Base-by-base conservation (phyloP, 1,284 basidiomycete species). In the Sporisorium scitamineum region DNA sequence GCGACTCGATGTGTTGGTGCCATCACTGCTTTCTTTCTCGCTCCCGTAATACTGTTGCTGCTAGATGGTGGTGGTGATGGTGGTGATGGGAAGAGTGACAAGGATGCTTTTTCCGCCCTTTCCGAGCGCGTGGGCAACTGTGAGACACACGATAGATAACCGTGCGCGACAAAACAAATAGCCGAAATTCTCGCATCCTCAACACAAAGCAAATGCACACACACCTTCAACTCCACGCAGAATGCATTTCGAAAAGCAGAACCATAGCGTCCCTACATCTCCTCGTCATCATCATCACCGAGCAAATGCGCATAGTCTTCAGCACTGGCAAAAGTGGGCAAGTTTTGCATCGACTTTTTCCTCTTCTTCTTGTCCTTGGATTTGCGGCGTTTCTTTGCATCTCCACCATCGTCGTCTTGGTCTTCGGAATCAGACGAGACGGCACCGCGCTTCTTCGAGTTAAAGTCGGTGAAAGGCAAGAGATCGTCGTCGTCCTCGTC, bases 281-380 rank as follows among this genome's bases (percentile, higher is more conserved):
- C n/a, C n/a, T 85, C 39, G 6, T 42, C 87, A 65, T 92, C 92
- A 83, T 96, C 94, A 74, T 60, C 76, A 24, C 61, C 80, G 3
- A 98, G 95, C 88, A 98, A 89, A 86, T 90, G 92, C 53, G 93
- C 93, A 82, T 97, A 99, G 79, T 97, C 96, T 72, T 98, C 96
- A 76, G 96, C 96, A 83, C 91, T 93, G 2, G 94, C 96, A 82
- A 99, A 97, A 31, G 91, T 92, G 2, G 95, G 94, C 78, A 94
- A 83, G 44, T 77, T 79, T 51, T 90, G 88, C 76, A 89, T 88
- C 85, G 91, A 86, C 87, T 92, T 93, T 88, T 92, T 93, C 83
- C 90, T 87, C 85, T 89, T 90, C 70, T 90, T 88, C 75, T 88
- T 76, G 32, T 76, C 81, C 22, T 55, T 64, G 20, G 80, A 66